These are phyloP conservation scores for Epichloe gansuensis DNA, from an alignment of 2,329 filamentous ascomycete genomes.

Conservation along the genomic window DNA sequence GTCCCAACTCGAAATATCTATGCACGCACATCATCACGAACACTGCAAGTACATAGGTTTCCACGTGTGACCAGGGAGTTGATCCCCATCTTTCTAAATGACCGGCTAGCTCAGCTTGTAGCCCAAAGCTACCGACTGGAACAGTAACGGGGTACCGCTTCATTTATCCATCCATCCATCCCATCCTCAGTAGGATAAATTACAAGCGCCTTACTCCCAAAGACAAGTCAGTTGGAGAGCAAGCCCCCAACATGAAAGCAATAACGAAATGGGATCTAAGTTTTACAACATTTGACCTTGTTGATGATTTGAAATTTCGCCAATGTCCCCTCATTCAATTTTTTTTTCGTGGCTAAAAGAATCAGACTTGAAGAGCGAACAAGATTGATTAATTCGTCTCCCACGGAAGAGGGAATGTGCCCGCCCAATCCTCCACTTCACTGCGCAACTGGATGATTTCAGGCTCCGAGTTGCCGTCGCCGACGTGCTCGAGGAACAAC, in stretches of 20 bases:
- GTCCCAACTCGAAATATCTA: too few relatives aligned
- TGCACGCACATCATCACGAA: too few relatives aligned
- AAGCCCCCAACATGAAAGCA: background rate
- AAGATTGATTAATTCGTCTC: conserved; percentile 23
- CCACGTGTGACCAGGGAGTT: conserved; percentile 1
- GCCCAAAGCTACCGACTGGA: too few relatives aligned
- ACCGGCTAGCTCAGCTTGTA: too few relatives aligned
- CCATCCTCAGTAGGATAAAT: conserved; percentile 5
- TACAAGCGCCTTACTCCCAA: conserved; percentile 2
- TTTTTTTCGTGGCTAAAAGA: background rate
- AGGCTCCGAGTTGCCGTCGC: conserved; percentile 52
- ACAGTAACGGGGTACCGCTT: too few relatives aligned
- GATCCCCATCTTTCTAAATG: conserved; percentile 4
- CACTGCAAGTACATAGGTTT: background rate
- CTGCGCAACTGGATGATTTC: conserved; percentile 63
- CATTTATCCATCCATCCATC: background rate
- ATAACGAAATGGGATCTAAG: too few relatives aligned
- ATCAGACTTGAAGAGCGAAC: too few relatives aligned
- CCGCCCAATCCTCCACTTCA: conserved; percentile 69
- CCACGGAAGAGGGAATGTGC: conserved; percentile 63
- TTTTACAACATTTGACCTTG: too few relatives aligned
- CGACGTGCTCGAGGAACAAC: conserved; percentile 56
- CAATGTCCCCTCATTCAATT: background rate
- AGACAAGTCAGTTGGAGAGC: background rate
- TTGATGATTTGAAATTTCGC: too few relatives aligned